Evolutionary conservation across 306 rosid species (phyloP).

Genomic region (Echinosophora koreensis): DNA sequence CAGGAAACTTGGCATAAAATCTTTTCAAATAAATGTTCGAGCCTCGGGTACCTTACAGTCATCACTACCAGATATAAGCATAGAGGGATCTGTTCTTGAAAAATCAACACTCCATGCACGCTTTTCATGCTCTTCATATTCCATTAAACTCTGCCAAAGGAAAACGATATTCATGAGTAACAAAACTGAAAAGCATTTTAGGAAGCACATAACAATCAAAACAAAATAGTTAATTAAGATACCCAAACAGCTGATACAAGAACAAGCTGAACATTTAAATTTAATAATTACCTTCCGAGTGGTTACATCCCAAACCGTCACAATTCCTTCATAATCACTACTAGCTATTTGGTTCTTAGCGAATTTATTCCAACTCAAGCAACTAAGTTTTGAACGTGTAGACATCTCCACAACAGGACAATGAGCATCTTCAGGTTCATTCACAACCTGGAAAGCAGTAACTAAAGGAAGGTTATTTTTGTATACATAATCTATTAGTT

Average conservation of each 20-base stretch:
- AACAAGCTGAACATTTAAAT: conserved; percentile 40
- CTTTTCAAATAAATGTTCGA: conserved; percentile 30
- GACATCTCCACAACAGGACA: conserved; percentile 97
- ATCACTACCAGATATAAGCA: conserved; percentile 98
- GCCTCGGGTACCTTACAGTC: conserved; percentile 82
- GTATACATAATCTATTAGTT: conserved; percentile 1
- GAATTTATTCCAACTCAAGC: conserved; percentile 97
- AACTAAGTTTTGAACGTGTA: conserved; percentile 96
- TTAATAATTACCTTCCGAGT: conserved; percentile 80
- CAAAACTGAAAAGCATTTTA: conserved; percentile 4
- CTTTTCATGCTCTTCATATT: conserved; percentile 98
- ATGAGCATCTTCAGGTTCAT: conserved; percentile 86
- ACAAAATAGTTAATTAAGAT: conserved; percentile 24
- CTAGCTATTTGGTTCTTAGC: conserved; percentile 95
- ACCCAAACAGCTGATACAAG: conserved; percentile 27
- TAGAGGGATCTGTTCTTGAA: conserved; percentile 92
- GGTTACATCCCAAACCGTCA: conserved; percentile 95
- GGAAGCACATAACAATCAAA: conserved; percentile 21
- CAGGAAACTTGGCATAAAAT: conserved; percentile 31
- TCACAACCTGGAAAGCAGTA: conserved; percentile 77
- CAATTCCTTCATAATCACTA: conserved; percentile 97
- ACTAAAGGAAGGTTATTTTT: conserved; percentile 30
- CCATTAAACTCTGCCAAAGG: conserved; percentile 85
- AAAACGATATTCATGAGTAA: conserved; percentile 34
- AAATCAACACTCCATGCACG: conserved; percentile 99